Base-by-base conservation (phyloP, 129 eudicot species). In the Tanacetum coccineum region DNA sequence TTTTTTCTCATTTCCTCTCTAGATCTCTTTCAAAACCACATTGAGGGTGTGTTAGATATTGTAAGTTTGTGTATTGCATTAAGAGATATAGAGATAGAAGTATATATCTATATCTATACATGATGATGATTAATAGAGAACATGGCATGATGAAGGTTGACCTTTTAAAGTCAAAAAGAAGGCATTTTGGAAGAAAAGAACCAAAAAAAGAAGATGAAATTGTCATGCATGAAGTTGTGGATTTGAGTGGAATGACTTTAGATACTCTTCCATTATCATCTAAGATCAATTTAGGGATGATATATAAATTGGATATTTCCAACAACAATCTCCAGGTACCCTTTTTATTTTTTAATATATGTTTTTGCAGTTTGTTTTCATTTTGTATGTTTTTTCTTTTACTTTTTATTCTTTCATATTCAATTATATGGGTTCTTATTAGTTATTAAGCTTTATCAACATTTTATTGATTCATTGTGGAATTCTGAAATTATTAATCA, bases 281-380 rank as follows among this genome's bases (percentile, higher is more conserved):
- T 58, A 49, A 75, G 60, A 57, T 87, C 30, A 87, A 87, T 79
- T 56, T 87, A 21, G 89, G 80, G 19, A 19, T 77, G n/a, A 81
- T 90, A 42, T 82, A 82, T 77, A 87, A 84, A 68, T 71, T 90
- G 72, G 87, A 90, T 64, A 82, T 90, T 66, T 90, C 97, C 77
- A 87, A 87, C 64, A 90, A 90, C 78, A 84, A 87, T 77, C 84
- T 90, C 74, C 91, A 87, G 97, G 97, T 89, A 74, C n/a, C 51
- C 6, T 36, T 30, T 53, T 20, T 15, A 18, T 15, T 3, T 3
- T 20, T 32, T 21, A 9, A 9, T 13, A n/a, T 7, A 26, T 9
- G 15, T 64, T 54, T 19, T 3, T 2, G 13, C 19, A 15, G 9
- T 55, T 46, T 59, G 21, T 59, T 32, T 74, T 25, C 20, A 17